Percentiles rank a stretch among this genome's conserved stretches.
Evolutionary conservation across 345 rosid genomes (phyloP).

Genomic region (Physaria fendleri): DNA sequence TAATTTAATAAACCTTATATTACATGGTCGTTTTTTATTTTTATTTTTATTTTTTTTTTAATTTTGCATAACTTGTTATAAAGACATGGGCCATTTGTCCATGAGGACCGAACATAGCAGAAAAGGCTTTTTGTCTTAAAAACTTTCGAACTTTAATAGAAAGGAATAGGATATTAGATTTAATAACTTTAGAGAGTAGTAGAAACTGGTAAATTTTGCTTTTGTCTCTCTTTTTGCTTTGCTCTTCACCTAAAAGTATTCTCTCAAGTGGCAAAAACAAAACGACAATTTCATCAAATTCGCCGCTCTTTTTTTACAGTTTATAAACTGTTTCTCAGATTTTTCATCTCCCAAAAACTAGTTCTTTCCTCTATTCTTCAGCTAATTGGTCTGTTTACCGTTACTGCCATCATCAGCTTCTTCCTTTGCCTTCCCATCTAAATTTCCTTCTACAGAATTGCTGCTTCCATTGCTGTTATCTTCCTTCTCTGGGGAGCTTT

Average conservation of each 20-base stretch:
- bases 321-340: conserved; percentile 21
- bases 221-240: background rate
- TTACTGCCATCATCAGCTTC: conserved; percentile 12
- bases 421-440: conserved; percentile 11
- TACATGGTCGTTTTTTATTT: no score
- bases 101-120: no score
- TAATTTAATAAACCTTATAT: no score
- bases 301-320: conserved; percentile 23
- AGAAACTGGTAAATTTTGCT: conserved; percentile 20
- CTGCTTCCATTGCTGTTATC: conserved; percentile 1
- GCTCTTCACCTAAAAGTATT: background rate
- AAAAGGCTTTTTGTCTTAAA: no score
- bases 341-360: conserved; percentile 11
- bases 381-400: conserved; percentile 9
- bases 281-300: conserved; percentile 5
- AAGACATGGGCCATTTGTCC: no score
- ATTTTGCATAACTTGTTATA: no score
- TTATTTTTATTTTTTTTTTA: no score
- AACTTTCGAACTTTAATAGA: background rate
- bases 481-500: conserved; percentile 21
- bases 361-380: conserved; percentile 12
- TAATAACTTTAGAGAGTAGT: background rate
- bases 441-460: conserved; percentile 15
- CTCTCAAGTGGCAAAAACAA: conserved; percentile 11
- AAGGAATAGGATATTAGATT: background rate